Conservation (phyloP, 768 basidiomycete genomes). For the Lentinula lateritia region DNA sequence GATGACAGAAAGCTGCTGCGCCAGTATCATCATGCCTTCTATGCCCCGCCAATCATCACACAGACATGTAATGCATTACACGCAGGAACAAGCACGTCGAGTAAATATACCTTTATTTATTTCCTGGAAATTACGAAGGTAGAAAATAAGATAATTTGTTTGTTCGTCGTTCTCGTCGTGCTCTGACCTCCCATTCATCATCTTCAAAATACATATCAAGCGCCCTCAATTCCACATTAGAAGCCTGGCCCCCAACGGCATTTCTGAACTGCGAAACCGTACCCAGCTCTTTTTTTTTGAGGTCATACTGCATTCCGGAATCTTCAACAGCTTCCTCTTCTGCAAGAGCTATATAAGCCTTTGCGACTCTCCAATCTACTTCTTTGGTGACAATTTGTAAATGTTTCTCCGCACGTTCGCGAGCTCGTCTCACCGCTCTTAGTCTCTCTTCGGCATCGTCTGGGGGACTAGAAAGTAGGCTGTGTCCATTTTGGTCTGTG, state of each 20-base stretch:
- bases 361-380: conserved; percentile 59
- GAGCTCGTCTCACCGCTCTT: conserved; percentile 35
- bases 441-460: conserved; percentile 24
- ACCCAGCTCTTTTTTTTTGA: conserved; percentile 27
- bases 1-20: no score
- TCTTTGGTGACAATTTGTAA: conserved; percentile 67
- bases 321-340: conserved; percentile 32
- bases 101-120: no score
- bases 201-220: conserved; percentile 61
- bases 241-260: conserved; percentile 8
- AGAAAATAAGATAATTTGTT: neutral
- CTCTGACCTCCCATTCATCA: conserved; percentile 53
- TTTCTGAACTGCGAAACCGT: conserved; percentile 5
- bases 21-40: no score
- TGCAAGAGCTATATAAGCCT: conserved; percentile 66
- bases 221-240: conserved; percentile 42
- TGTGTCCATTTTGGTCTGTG: neutral
- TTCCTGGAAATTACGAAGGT: neutral
- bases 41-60: no score
- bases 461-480: conserved; percentile 15
- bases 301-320: conserved; percentile 13
- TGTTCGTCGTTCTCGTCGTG: neutral
- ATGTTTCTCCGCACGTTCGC: conserved; percentile 53
- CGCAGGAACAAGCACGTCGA: no score
- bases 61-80: no score